These are phyloP conservation scores for Termitomyces sp. DNA, from an alignment of 768 basidiomycete genomes.

Conservation along the genomic window DNA sequence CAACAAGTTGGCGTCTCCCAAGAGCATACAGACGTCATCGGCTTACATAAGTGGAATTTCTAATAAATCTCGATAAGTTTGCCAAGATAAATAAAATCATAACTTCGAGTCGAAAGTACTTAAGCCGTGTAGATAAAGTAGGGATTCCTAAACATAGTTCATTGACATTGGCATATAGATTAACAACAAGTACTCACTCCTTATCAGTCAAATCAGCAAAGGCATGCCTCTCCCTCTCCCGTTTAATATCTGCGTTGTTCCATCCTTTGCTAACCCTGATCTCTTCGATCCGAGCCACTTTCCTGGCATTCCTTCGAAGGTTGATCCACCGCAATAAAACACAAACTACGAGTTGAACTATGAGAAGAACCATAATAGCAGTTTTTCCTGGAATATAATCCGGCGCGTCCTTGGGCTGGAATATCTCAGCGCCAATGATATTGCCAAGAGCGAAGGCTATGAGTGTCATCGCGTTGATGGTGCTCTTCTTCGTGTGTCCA, in stretches of 20 bases:
- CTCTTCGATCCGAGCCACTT: constrained; percentile 32
- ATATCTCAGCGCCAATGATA: constrained; percentile 58
- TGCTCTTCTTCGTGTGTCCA: constrained; percentile 66
- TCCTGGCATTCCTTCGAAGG: constrained; percentile 44
- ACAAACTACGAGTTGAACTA: constrained; percentile 42
- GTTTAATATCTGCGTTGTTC: constrained; percentile 51
- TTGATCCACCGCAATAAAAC: constrained; percentile 50
- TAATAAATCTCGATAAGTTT: background rate
- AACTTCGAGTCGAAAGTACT: background rate
- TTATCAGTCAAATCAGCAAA: constrained; percentile 62
- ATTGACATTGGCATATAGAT: background rate
- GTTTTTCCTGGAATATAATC: constrained; percentile 63
- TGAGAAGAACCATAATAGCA: constrained; percentile 55
- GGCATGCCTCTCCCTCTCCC: constrained; percentile 53
- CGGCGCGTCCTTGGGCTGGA: constrained; percentile 56
- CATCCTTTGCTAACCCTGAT: constrained; percentile 44
- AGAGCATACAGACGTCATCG: background rate
- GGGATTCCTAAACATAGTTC: constrained; percentile 36
- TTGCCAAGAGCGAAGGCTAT: constrained; percentile 52
- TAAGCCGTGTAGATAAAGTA: constrained; percentile 56
- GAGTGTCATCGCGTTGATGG: constrained; percentile 56
- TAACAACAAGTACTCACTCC: constrained; percentile 33
- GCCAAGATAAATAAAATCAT: no score
- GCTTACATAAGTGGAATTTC: background rate
- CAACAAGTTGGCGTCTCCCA: background rate